Conservation (phyloP, 179 eudicot species). For the Monotropa hypopitys region DNA sequence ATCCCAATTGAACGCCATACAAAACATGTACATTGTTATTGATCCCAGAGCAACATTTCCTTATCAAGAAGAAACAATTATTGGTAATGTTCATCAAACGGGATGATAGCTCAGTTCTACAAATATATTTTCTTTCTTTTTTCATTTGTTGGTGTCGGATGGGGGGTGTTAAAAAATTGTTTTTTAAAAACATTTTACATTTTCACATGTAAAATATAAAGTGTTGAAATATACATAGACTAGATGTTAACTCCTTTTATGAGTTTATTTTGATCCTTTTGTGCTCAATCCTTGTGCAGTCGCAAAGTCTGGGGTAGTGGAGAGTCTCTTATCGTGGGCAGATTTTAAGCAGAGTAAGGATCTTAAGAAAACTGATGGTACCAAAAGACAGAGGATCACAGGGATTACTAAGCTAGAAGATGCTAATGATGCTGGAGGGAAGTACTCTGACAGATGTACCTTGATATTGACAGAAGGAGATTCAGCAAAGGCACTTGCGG, state of each 20-base stretch:
- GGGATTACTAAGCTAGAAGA: constrained; percentile 68
- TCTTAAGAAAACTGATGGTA: constrained; percentile 80
- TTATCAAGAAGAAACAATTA: too few relatives aligned
- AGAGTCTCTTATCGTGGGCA: constrained; percentile 58
- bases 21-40: too few relatives aligned
- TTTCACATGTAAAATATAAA: too few relatives aligned
- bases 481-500: constrained; percentile 91
- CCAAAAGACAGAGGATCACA: constrained; percentile 38
- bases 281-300: constrained; percentile 20
- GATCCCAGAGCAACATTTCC: too few relatives aligned
- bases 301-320: constrained; percentile 56
- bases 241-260: not conserved
- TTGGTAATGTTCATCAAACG: too few relatives aligned
- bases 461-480: constrained; percentile 95
- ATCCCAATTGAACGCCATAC: too few relatives aligned
- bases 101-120: too few relatives aligned
- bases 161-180: too few relatives aligned
- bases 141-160: too few relatives aligned
- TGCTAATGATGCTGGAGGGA: constrained; percentile 75
- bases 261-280: not conserved
- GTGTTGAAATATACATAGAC: too few relatives aligned
- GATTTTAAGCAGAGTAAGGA: constrained; percentile 60
- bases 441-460: constrained; percentile 61
- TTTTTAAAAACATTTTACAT: too few relatives aligned
- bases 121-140: too few relatives aligned